Base-by-base conservation (phyloP, 352 stramenopile species). In the Pythium utonaiense region DNA sequence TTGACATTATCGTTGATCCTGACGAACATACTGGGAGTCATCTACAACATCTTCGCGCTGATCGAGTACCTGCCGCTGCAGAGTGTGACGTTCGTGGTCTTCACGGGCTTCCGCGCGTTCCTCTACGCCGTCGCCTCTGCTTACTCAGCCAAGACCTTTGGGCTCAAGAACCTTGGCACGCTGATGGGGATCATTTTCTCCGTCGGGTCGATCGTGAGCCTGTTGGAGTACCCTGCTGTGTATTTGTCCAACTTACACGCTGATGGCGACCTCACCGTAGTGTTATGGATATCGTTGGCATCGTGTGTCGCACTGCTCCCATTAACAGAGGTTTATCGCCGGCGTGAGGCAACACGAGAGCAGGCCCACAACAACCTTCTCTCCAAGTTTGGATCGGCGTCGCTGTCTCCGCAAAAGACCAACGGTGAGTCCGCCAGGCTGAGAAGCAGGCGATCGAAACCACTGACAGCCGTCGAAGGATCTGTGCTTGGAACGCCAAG, bases 131-230 rank as follows among this genome's bases (percentile, higher is more conserved):
- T 89, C 22, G 80, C 91, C 48, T 92, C 86, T 22, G 79, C 83
- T 4, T 95, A 93, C 64, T 87, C 80, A 0, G 83, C 83, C 42
- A 93, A 93, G 66, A 93, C 78, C 2, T 95, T 93, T 73, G 86
- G 86, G 1, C 75, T 93, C 28, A 84, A 83, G 54, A 90, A 91
- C 62, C 73, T 95, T 52, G 86, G 83, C 38, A 88, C 77, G 19
- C 71, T 95, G 10, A 88, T 92, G 63, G 83, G 86, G 3, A 86
- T 93, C 55, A 78, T 91, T 55, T 95, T 93, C 62, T 89, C 83
- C 3, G 79, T 86, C 27, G 75, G 78, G 38, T 89, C 82, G 0
- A 25, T 92, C 48, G 74, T 89, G 51, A 86, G 80, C 60, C 60
- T 95, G 22, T 66, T 78, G 0, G 82, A 95, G 59, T 92, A 92